Base-by-base conservation (phyloP, 2,329 filamentous ascomycete genomes). In the Colletotrichum sp. region DNA sequence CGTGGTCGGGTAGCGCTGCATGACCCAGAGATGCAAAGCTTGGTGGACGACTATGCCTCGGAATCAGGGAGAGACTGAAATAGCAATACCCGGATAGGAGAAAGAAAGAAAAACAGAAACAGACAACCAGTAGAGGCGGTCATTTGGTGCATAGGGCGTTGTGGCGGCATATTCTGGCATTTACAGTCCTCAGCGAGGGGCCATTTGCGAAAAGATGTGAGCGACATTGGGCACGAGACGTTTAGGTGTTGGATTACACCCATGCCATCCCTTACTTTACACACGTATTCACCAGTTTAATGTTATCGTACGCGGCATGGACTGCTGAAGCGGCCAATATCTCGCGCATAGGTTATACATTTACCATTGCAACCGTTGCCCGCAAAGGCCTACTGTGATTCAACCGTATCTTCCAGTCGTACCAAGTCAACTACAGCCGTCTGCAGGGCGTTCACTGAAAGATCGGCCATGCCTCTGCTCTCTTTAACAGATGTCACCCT, bases 1-100 rank as follows among this genome's bases (percentile, higher is more conserved):
- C 57, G 52, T 52, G 44, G 55, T 16, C 72, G 67, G 28, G 34
- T 52, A 22, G 48, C 66, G 15, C 55, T 22, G 13, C 77, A 77
- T 48, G 71, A 77, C 27, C 64, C 74, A 9, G 77, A 78, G 74
- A 78, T 78, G 77, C 77, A 78, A 60, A 72, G 65, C 44, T 68
- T 77, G 5, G 75, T 77, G 3, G 77, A 78, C 25, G 77, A 77
- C 60, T 78, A 78, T 32, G 77, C 77, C 25, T 74, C 68, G 9
- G 77, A 78, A 30, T 71, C 72, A 6, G 67, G 75, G 34, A 65
- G 68, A 22, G 75, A 76, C 34, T 65, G 61, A 64, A 48, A 22
- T 22, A n/a, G 44, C 44, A 48, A 48, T 22, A 22, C n/a, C 44
- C 19, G 44, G 19, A n/a, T 19, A 48, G 9, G 44, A n/a, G 19